Evolutionary conservation across 345 rosid genomes (phyloP).

Genomic region (Hypericum androsaemum): DNA sequence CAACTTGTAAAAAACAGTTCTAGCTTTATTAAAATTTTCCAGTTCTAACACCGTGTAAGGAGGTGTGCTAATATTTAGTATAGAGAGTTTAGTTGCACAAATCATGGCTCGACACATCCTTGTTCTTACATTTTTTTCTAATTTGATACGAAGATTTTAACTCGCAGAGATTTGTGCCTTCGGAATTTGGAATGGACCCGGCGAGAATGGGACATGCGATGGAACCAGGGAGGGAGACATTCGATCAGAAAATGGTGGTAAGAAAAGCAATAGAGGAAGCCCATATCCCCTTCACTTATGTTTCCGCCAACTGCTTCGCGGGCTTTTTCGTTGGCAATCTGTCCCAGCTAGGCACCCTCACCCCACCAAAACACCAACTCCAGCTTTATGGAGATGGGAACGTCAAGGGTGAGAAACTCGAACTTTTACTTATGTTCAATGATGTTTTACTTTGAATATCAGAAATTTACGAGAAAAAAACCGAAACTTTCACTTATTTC

Average conservation of each 20-base stretch:
- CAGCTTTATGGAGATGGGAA: slow-evolving; percentile 63
- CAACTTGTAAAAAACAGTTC: too few relatives aligned
- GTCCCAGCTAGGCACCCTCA: slow-evolving; percentile 45
- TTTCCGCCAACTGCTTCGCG: slow-evolving; percentile 63
- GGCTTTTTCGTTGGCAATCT: slow-evolving; percentile 72
- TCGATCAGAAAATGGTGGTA: slow-evolving; percentile 72
- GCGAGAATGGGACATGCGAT: slow-evolving; percentile 59
- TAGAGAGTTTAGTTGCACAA: too few relatives aligned
- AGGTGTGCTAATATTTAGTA: too few relatives aligned
- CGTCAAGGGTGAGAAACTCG: slow-evolving; percentile 40
- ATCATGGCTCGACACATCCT: too few relatives aligned
- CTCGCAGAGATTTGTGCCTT: slow-evolving; percentile 64
- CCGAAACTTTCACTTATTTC: not conserved
- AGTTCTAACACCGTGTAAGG: too few relatives aligned
- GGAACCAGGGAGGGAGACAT: slow-evolving; percentile 67
- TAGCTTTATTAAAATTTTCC: too few relatives aligned
- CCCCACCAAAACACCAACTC: slow-evolving; percentile 52
- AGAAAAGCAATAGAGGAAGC: slow-evolving; percentile 68
- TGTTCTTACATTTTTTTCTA: too few relatives aligned
- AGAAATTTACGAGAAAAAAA: too few relatives aligned
- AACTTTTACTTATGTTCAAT: not conserved
- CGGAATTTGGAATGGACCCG: slow-evolving; percentile 90
- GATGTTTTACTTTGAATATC: not conserved
- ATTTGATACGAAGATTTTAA: not conserved
- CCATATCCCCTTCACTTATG: slow-evolving; percentile 65